Base-by-base conservation (phyloP, 106 monocot genomes). In the Apostasia shenzhenica region DNA sequence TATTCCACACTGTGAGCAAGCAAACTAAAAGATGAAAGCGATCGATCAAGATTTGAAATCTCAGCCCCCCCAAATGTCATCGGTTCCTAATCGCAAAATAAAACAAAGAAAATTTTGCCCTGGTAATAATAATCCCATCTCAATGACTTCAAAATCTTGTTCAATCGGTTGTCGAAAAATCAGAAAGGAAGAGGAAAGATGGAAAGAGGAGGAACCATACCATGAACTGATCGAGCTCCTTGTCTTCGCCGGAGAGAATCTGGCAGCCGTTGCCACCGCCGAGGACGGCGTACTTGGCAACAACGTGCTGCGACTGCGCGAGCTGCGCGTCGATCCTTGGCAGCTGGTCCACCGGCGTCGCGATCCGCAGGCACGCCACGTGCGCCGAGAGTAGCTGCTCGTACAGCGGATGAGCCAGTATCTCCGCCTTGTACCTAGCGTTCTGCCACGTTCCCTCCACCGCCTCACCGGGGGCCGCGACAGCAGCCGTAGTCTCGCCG, bases 191-290 rank as follows among this genome's bases (percentile, higher is more conserved):
- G 9, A 59, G 9, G 40, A 2, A 2, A 8, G 59, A 59, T n/a
- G 41, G 3, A 43, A 38, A 11, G 63, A 45, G 8, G 40, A n/a
- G 48, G 63, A 54, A 54, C 9, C 69, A 57, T 2, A 89, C 89
- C 85, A 90, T 85, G 78, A 90, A 90, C 63, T 81, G 89, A 70
- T 90, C 83, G 75, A 90, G 85, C 72, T 85, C 89, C 80, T 81
- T 78, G 48, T 82, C 69, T 11, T 78, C 83, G 8, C 66, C 80
- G 14, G 65, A 0, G 8, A 65, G 43, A 46, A 65, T 48, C 65
- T 65, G 65, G 1, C 48, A 46, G 10, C 66, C 72, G 72, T 41
- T 47, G 41, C 45, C 61, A 10, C 63, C 66, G 54, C 67, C 71
- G 52, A 79, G 57, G 1, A 75, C 62, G 2, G 85, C 80, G 71